Evolutionary conservation across 192 early-diverging fungal species (phyloP), one percentile per base, ranked within the genome.

Genomic region (Backusella psychrophila): DNA sequence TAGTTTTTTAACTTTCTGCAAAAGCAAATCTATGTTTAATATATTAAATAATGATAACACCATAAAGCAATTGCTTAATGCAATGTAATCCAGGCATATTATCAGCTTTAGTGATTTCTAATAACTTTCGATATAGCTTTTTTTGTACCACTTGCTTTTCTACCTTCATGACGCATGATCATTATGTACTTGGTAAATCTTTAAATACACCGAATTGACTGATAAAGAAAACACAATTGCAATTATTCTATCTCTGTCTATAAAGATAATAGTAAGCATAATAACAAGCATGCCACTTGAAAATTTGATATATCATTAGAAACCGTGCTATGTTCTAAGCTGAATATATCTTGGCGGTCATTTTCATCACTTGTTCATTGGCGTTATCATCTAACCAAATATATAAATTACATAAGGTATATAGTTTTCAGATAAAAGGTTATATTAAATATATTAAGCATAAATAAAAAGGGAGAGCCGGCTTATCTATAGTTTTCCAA

Each of bases 1-100:
- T 78, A 42, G 39, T 78, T 78, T 44, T 44, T 17, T 44, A 44
- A 17, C 42, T 44, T 49, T 49, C 46, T 49, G 19, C 17, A 68
- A 72, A 73, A 78, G 72, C 52, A 66, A 56, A 69, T 9, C 8
- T n/a, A 49, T 65, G n/a, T 34, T 36, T 19, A 69, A 36, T 29
- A 26, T 66, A 17, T 44, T 17, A 44, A 44, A 44, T 44, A 44
- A 4, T 44, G 42, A 44, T 44, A 44, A 17, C 4, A 44, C 42
- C 15, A 12, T 11, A 39, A 39, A 44, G 0, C 0, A 17, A 44
- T 44, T 44, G 4, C 15, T 17, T 44, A 15, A 17, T 44, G 42
- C 42, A 44, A 44, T 44, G 4, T 44, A 44, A 44, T 0, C 4
- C 15, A 17, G 0, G 42, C 42, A 44, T 14, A 44, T 44, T 0